A percentile compares a stretch with the other conserved stretches of the same genome.
Evolutionary conservation across 1,284 basidiomycete genomes (phyloP).

Genomic region (Sanguinoderma infundibulare): DNA sequence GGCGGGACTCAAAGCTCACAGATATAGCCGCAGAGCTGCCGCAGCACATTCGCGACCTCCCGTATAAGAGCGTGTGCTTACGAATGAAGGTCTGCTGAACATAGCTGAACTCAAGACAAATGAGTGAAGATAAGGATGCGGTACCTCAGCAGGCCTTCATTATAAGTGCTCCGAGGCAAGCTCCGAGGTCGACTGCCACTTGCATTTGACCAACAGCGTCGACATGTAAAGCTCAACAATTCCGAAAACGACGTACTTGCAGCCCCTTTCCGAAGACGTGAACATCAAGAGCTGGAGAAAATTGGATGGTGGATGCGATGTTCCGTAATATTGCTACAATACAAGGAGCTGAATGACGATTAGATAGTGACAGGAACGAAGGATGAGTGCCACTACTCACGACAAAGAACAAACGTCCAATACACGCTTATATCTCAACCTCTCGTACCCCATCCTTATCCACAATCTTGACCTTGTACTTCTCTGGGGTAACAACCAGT

Average conservation of each 20-base stretch:
- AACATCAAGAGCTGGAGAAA: not conserved
- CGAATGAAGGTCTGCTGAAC: not conserved
- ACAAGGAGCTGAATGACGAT: not conserved
- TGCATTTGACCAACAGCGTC: not conserved
- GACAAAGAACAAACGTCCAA: conserved; percentile 5
- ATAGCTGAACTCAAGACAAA: not conserved
- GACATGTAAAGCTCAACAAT: not conserved
- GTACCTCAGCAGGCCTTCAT: not conserved
- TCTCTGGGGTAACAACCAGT: conserved; percentile 80
- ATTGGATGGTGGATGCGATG: not conserved
- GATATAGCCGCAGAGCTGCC: not conserved
- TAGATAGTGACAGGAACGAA: not conserved
- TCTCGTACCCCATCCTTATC: conserved; percentile 89
- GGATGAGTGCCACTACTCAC: conserved; percentile 6
- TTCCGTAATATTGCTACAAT: conserved; percentile 5
- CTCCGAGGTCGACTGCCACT: not conserved
- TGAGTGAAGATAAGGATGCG: not conserved
- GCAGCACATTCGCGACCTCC: not conserved
- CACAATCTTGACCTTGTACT: conserved; percentile 89
- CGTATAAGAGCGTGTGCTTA: too few relatives aligned
- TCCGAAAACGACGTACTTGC: not conserved
- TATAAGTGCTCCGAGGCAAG: not conserved
- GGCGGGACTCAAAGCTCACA: too few relatives aligned
- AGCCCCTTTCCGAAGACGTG: too few relatives aligned
- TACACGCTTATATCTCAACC: conserved; percentile 59